Percentiles rank a stretch among this genome's conserved stretches.
Conservation (phyloP, 306 rosid species). For the Hippophae tibetana region DNA sequence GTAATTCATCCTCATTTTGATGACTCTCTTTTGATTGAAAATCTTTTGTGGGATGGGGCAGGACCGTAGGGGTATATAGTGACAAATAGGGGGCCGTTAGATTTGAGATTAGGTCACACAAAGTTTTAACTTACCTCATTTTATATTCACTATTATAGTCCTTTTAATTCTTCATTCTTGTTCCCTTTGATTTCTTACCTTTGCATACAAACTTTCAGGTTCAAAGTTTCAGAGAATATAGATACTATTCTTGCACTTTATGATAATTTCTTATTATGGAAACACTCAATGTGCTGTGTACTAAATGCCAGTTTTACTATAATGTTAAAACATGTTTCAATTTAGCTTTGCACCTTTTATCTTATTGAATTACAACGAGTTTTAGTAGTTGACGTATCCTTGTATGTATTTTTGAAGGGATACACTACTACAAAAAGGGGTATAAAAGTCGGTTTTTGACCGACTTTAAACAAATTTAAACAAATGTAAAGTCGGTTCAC, state of each 20-base stretch:
- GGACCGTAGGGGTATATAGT: too few species aligned
- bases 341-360: background rate
- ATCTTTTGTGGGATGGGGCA: too few species aligned
- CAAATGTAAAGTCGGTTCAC: too few species aligned
- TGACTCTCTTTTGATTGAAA: background rate
- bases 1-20: conserved; percentile 20
- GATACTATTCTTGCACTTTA: background rate
- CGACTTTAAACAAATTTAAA: too few species aligned
- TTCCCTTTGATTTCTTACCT: background rate
- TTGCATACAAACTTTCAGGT: background rate
- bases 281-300: background rate
- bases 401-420: too few species aligned
- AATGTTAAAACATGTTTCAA: background rate
- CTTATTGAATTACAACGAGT: background rate
- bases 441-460: too few species aligned
- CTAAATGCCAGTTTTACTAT: background rate
- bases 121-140: too few species aligned
- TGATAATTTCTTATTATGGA: background rate
- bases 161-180: background rate
- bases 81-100: too few species aligned
- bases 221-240: background rate
- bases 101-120: too few species aligned
- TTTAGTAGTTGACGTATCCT: background rate
- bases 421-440: too few species aligned
- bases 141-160: too few species aligned